phyloP scores from a whole-genome alignment of 257 asterid species.

The Cruciata laevipes region DNA sequence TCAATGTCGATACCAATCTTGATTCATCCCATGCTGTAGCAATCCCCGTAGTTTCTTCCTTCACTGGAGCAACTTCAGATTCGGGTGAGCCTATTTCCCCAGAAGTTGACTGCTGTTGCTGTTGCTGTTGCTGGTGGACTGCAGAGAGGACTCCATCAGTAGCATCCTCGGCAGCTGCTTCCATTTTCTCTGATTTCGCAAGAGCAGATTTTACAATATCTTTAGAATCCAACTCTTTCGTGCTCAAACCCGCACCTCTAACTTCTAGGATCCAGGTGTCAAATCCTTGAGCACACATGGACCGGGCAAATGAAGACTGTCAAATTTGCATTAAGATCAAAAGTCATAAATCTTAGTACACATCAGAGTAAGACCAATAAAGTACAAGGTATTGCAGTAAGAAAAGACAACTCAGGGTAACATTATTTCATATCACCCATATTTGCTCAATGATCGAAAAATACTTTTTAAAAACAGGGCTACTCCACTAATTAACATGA shows the following conservation, averaged over 20 bases:
- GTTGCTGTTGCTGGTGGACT: conserved; percentile 17
- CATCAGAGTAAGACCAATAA: background rate
- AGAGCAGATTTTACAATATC: conserved; percentile 61
- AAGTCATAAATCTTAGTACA: background rate
- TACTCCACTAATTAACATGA: too few relatives aligned
- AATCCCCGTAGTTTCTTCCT: conserved; percentile 38
- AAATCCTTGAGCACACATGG: conserved; percentile 97
- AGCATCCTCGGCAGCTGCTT: conserved; percentile 46
- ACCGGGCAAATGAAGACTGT: conserved; percentile 97
- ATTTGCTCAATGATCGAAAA: background rate
- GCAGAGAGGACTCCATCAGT: conserved; percentile 34
- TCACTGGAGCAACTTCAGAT: conserved; percentile 30
- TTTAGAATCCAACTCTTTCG: conserved; percentile 40
- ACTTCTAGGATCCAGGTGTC: conserved; percentile 98
- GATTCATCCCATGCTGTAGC: conserved; percentile 71
- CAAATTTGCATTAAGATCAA: conserved; percentile 18
- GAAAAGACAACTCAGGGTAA: conserved; percentile 2
- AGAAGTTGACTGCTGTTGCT: conserved; percentile 35
- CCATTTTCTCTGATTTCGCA: conserved; percentile 51
- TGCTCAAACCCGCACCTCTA: conserved; percentile 95
- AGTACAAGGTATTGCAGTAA: background rate
- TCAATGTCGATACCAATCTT: conserved; percentile 54
- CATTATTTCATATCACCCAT: background rate
- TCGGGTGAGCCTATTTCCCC: conserved; percentile 26
- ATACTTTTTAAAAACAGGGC: background rate